These are phyloP conservation scores for Aureobasidium leucospermi DNA, from an alignment of 2,329 filamentous ascomycete genomes.

Conservation along the genomic window DNA sequence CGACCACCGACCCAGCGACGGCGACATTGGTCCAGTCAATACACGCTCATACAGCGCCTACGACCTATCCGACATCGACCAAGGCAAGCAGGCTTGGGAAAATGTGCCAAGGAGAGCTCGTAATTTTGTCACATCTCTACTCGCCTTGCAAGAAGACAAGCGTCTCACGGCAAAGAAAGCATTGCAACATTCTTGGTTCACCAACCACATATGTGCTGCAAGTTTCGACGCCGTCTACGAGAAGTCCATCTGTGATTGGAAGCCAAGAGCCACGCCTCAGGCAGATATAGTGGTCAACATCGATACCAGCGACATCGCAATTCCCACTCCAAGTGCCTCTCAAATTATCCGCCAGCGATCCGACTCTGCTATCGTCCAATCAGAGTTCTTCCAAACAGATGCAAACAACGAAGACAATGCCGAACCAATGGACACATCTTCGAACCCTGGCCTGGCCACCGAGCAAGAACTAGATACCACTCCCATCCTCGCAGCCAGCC, in stretches of 20 bases:
- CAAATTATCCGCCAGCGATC: background rate
- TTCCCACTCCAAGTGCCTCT: background rate
- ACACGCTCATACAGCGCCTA: slow-evolving; percentile 30
- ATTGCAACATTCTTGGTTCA: slow-evolving; percentile 50
- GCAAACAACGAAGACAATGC: background rate
- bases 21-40: slow-evolving; percentile 24
- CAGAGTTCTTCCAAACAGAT: background rate
- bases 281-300: background rate
- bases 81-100: slow-evolving; percentile 35
- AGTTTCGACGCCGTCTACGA: slow-evolving; percentile 45
- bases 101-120: slow-evolving; percentile 27
- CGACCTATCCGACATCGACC: slow-evolving; percentile 40
- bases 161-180: slow-evolving; percentile 49
- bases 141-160: slow-evolving; percentile 42
- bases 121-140: slow-evolving; percentile 46
- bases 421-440: background rate
- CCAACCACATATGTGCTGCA: slow-evolving; percentile 38
- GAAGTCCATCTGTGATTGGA: slow-evolving; percentile 44
- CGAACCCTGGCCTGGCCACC: background rate
- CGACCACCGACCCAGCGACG: slow-evolving; percentile 22
- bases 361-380: background rate
- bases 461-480: background rate
- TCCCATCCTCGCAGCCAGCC: background rate
- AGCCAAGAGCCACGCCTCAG: slow-evolving; percentile 27
- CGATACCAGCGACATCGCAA: slow-evolving; percentile 6